A percentile compares a stretch with the other conserved stretches of the same genome.
Evolutionary conservation across 192 early-diverging fungal genomes (phyloP).

Genomic region (Podila clonocystis): DNA sequence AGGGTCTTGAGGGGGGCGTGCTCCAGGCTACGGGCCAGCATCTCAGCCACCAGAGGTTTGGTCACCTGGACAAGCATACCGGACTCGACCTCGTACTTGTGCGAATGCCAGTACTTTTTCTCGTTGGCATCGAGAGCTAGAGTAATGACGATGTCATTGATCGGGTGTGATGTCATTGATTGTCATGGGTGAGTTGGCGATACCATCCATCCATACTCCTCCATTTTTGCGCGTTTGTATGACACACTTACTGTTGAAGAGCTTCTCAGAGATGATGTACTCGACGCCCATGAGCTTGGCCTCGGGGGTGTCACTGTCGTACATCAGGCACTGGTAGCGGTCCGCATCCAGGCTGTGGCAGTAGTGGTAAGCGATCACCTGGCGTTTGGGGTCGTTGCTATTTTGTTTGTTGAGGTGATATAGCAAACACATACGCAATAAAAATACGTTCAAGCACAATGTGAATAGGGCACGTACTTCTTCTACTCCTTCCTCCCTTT

Average conservation of each 20-base stretch:
- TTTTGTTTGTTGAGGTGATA: neutral
- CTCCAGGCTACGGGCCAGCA: constrained; percentile 38
- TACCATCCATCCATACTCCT: neutral
- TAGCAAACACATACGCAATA: neutral
- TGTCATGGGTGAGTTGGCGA: neutral
- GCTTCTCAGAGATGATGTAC: constrained; percentile 65
- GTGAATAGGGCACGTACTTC: neutral
- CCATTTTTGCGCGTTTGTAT: neutral
- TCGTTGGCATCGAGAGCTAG: constrained; percentile 54
- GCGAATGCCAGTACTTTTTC: constrained; percentile 69
- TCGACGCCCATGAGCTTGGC: constrained; percentile 66
- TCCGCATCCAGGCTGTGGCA: constrained; percentile 61
- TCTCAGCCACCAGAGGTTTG: constrained; percentile 40
- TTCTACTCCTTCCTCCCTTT: no score
- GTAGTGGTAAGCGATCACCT: constrained; percentile 63
- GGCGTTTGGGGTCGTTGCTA: constrained; percentile 55
- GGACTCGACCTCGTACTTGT: constrained; percentile 62
- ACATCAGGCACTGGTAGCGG: constrained; percentile 65
- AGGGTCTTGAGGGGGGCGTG: constrained; percentile 32
- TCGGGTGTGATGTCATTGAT: neutral
- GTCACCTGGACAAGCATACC: constrained; percentile 52
- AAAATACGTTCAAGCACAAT: neutral
- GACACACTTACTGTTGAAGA: constrained; percentile 56
- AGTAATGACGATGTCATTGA: neutral
- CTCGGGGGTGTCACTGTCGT: constrained; percentile 48